Conservation (phyloP, 352 stramenopile genomes). For the Hyaloperonospora brassicae region DNA sequence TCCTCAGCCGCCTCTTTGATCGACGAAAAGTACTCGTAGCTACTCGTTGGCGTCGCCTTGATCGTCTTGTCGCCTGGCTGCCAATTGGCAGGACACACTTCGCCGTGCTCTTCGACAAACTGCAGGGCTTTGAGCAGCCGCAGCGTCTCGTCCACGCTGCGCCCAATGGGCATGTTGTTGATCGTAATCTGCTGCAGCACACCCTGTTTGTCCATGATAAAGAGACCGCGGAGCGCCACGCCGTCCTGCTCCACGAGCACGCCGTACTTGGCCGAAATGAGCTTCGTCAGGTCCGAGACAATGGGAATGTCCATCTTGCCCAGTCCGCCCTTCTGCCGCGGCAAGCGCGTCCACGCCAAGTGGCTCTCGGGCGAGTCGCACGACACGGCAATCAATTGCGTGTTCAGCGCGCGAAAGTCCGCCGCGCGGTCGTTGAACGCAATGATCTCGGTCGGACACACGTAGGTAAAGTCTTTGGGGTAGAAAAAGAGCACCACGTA, state of each 20-base stretch:
- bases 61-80: conserved; percentile 88
- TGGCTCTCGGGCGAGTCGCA: conserved; percentile 89
- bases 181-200: conserved; percentile 83
- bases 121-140: conserved; percentile 89
- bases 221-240: conserved; percentile 85
- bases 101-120: conserved; percentile 88
- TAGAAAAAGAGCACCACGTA: conserved; percentile 90
- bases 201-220: conserved; percentile 90
- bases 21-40: conserved; percentile 80
- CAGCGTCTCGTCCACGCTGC: conserved; percentile 89
- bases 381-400: conserved; percentile 83
- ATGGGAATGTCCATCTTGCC: conserved; percentile 91
- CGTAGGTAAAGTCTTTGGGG: conserved; percentile 87
- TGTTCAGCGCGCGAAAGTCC: conserved; percentile 81
- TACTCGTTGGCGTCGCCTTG: conserved; percentile 71
- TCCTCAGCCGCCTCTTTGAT: conserved; percentile 44
- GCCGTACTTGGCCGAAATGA: conserved; percentile 87
- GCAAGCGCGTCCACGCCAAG: conserved; percentile 82
- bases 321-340: conserved; percentile 87
- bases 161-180: conserved; percentile 89
- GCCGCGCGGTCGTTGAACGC: conserved; percentile 80
- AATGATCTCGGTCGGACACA: conserved; percentile 89
- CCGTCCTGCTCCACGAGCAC: conserved; percentile 83
- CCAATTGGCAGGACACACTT: conserved; percentile 91
- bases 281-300: conserved; percentile 89